Percentiles rank a stretch among this genome's conserved stretches.
Evolutionary conservation across 2,329 filamentous ascomycete species (phyloP).

Genomic region (Delphinella strobiligena): DNA sequence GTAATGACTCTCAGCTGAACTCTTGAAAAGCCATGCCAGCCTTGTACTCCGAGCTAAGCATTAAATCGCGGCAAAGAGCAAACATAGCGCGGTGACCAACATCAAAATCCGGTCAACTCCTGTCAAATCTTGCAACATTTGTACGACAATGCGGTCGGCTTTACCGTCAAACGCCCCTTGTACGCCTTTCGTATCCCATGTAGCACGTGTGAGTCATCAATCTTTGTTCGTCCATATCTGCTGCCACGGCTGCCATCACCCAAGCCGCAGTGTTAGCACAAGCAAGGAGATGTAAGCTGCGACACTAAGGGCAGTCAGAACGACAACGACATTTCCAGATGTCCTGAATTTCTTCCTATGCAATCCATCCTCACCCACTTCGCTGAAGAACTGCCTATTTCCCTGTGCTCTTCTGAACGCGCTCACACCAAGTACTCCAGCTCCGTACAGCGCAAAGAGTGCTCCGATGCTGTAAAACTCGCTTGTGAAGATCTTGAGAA

Average conservation of each 20-base stretch:
- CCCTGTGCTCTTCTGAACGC: conserved; percentile 81
- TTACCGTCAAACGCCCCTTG: no score
- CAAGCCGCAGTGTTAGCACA: conserved; percentile 43
- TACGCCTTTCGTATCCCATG: no score
- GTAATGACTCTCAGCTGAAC: no score
- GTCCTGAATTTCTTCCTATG: conserved; percentile 49
- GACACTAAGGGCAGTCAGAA: conserved; percentile 49
- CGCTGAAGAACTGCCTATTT: conserved; percentile 82
- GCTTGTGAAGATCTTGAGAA: conserved; percentile 90
- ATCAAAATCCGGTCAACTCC: no score
- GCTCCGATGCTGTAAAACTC: conserved; percentile 97
- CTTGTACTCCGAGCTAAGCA: no score
- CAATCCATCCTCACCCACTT: conserved; percentile 47
- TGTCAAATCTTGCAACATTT: no score
- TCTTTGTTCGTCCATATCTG: no score
- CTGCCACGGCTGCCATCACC: background rate
- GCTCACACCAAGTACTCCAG: conserved; percentile 70
- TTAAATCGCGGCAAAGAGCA: no score
- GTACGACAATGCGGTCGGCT: no score
- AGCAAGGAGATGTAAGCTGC: conserved; percentile 50
- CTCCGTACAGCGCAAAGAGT: conserved; percentile 83
- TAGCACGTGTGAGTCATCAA: no score
- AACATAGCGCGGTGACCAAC: no score
- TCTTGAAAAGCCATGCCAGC: no score
- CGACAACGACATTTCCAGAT: conserved; percentile 53